Base-by-base conservation (phyloP, 371 early-diverging fungal genomes). In the Batkoa obscura region DNA sequence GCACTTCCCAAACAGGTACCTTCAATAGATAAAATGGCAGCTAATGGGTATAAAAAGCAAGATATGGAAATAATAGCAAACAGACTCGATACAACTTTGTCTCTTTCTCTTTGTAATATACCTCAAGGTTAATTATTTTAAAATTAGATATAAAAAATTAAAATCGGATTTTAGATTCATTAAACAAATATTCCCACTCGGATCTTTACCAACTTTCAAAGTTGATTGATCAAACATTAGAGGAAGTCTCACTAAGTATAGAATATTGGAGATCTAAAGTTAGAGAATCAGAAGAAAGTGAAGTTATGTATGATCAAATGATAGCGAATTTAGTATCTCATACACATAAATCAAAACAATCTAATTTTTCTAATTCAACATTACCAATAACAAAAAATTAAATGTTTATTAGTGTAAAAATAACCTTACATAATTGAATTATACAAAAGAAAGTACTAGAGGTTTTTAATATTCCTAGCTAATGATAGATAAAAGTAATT, bases 251-350 rank as follows among this genome's bases (percentile, higher is more conserved):
- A 4, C 23, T 53, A 8, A 34, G 32, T 13, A 53, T 53, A 12
- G 53, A 53, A 30, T 39, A 53, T 31, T 53, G 53, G 53, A 36
- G 53, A 3, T 12, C 34, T n/a, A 34, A 53, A 23, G n/a, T 53
- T 6, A 5, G 34, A 13, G 32, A 53, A 30, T 6, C n/a, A 15
- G 53, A 53, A 34, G 53, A 36, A 8, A 35, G 34, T 31, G n/a
- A 37, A 38, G 12, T 15, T 6, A 53, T 39, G 39, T 53, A 53
- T 17, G 39, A 53, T 39, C 35, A 33, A 31, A 53, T 53, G 53
- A 53, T 53, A 8, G 53, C 53, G 38, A 53, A 53, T 38, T 15
- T 53, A 37, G 53, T 53, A 17, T 37, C 38, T 39, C 53, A 53
- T 35, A 53, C 53, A 15, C 53, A 53, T 31, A 53, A 53, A 30